These are phyloP conservation scores for Glutinoglossum americanum DNA, from an alignment of 495 filamentous ascomycete species.

Conservation along the genomic window DNA sequence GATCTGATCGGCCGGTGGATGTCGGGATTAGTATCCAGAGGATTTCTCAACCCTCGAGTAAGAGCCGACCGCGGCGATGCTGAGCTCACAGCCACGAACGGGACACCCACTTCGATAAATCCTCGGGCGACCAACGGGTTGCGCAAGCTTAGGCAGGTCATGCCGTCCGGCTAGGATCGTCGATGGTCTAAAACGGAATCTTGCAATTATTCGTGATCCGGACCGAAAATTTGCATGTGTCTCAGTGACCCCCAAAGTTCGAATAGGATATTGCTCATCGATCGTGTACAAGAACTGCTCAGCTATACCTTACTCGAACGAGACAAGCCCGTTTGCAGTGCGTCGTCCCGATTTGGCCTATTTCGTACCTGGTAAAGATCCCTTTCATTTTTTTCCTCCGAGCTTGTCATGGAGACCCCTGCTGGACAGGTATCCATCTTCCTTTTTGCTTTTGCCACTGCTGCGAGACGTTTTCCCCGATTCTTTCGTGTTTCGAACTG, in stretches of 20 bases:
- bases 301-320: not conserved
- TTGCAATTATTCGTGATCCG: not conserved
- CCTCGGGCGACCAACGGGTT: not conserved
- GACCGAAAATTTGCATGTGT: conserved; percentile 1
- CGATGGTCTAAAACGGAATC: not conserved
- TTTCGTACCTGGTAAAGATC: conserved; percentile 2
- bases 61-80: not conserved
- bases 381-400: not conserved
- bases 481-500: not conserved
- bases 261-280: not conserved
- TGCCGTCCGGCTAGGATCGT: not conserved
- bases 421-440: not conserved
- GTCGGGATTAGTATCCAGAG: not conserved
- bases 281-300: not conserved
- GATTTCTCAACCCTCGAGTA: not conserved
- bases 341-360: not conserved
- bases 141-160: not conserved
- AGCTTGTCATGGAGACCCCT: not conserved
- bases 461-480: not conserved
- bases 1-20: conserved; percentile 1
- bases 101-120: not conserved
- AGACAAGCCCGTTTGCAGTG: not conserved
- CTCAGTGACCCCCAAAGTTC: not conserved
- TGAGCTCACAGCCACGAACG: not conserved
- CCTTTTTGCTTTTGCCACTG: not conserved